phyloP scores from a whole-genome alignment of 345 rosid species.

The Lepidium africanum region DNA sequence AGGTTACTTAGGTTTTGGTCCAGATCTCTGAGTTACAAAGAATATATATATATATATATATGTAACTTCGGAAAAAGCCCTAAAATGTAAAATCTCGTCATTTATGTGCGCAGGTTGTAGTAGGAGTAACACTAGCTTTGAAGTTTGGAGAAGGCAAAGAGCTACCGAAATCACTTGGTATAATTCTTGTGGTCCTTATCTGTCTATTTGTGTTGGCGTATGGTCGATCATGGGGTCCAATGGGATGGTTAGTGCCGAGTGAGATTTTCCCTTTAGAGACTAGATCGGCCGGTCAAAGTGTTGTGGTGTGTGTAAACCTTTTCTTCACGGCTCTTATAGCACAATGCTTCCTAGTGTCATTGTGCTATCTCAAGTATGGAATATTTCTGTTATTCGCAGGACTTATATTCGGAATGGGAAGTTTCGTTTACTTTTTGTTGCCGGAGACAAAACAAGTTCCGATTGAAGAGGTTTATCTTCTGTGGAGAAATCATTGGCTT shows the following conservation, averaged over 20 bases:
- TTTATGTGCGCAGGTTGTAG: conserved; percentile 35
- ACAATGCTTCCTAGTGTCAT: conserved; percentile 63
- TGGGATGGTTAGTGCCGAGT: conserved; percentile 94
- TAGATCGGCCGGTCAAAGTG: conserved; percentile 85
- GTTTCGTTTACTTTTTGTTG: conserved; percentile 65
- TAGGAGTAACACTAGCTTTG: conserved; percentile 55
- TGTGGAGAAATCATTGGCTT: conserved; percentile 68
- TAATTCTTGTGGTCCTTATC: conserved; percentile 49
- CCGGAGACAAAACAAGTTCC: conserved; percentile 93
- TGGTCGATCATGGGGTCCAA: conserved; percentile 94
- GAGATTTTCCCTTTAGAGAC: conserved; percentile 87
- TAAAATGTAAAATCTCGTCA: not conserved
- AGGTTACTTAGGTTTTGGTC: too few species aligned
- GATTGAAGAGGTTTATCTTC: conserved; percentile 69
- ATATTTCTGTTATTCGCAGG: conserved; percentile 69
- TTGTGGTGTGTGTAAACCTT: conserved; percentile 76
- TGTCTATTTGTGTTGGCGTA: conserved; percentile 71
- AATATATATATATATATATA: too few species aligned
- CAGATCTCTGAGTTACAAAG: too few species aligned
- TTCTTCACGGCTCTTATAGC: conserved; percentile 80
- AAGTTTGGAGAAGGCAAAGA: conserved; percentile 55
- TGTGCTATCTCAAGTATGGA: conserved; percentile 66
- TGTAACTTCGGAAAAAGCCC: not conserved
- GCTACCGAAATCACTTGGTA: conserved; percentile 37
- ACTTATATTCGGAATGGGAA: conserved; percentile 58